phyloP scores from a whole-genome alignment of 805 yeast species.

The Starmerella davenportii region DNA sequence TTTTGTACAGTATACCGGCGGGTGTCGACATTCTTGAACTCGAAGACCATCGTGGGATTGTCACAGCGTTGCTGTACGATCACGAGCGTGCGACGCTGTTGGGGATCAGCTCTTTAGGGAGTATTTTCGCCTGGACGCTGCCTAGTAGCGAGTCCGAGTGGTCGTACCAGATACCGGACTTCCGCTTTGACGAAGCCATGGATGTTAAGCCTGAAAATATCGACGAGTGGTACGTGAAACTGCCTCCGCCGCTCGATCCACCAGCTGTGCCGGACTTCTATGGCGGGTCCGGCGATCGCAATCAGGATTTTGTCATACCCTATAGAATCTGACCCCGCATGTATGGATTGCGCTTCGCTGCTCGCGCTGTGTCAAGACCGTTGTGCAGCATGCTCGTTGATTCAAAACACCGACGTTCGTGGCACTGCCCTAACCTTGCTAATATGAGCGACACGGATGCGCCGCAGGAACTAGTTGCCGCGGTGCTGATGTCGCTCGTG shows the following conservation, averaged over 20 bases:
- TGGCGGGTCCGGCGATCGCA: no score
- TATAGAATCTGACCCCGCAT: no score
- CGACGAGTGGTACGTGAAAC: not conserved
- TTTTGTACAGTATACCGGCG: not conserved
- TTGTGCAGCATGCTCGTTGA: no score
- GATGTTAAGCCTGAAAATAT: not conserved
- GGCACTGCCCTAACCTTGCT: no score
- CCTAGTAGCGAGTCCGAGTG: not conserved
- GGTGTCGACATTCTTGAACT: not conserved
- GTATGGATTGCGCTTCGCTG: no score
- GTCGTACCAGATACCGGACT: not conserved
- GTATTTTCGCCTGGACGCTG: not conserved
- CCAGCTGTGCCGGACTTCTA: no score
- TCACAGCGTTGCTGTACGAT: not conserved
- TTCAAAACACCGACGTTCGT: no score
- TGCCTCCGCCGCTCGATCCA: no score
- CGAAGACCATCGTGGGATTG: not conserved
- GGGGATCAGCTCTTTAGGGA: not conserved
- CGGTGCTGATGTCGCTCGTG: slow-evolving; percentile 3
- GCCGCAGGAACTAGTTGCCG: slow-evolving; percentile 13
- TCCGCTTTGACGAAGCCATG: not conserved
- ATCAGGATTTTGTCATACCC: no score
- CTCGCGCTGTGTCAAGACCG: no score
- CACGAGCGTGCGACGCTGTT: not conserved
- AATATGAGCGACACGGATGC: slow-evolving; percentile 3